These are phyloP conservation scores for Alternaria arbusti DNA, from an alignment of 2,329 filamentous ascomycete species.

Conservation along the genomic window DNA sequence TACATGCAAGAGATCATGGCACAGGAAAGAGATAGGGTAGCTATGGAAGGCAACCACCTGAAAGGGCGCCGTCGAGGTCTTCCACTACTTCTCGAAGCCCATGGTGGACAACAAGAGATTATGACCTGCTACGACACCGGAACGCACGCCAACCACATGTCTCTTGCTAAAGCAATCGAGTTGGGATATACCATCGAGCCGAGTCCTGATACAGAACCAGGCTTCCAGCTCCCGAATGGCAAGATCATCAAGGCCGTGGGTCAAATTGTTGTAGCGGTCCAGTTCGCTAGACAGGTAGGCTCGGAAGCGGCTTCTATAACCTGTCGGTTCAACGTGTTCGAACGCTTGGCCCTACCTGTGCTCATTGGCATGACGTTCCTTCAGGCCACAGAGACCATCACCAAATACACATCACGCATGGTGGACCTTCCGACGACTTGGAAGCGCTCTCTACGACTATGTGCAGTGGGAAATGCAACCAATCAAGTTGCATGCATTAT, in stretches of 20 bases:
- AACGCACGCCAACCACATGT: neutral
- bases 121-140: neutral
- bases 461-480: neutral
- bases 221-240: neutral
- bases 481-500: neutral
- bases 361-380: neutral
- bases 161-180: neutral
- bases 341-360: neutral
- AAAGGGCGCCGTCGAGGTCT: neutral
- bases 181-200: neutral
- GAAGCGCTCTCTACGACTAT: neutral
- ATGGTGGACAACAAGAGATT: neutral
- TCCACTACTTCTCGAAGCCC: neutral
- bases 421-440: fast-evolving
- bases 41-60: too few species aligned
- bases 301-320: too few species aligned
- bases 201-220: fast-evolving
- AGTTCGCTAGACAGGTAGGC: neutral
- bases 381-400: neutral
- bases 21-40: too few species aligned
- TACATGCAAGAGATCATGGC: too few species aligned
- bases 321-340: neutral
- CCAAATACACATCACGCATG: neutral
- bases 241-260: neutral
- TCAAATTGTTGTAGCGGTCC: fast-evolving